Evolutionary conservation across 805 yeast genomes (phyloP).

Genomic region (Candida nonsorbophila): DNA sequence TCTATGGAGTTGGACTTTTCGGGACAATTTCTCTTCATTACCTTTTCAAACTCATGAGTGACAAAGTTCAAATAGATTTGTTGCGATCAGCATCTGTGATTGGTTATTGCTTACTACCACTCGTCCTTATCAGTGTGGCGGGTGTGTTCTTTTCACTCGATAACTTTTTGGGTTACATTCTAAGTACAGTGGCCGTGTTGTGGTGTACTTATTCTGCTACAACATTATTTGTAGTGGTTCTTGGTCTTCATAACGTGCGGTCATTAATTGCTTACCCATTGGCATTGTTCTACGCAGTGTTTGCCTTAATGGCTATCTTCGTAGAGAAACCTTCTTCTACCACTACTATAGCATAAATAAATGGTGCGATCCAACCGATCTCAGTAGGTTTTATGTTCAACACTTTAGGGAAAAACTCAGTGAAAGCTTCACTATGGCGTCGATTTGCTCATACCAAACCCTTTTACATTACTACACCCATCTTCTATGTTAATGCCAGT

Average conservation of each 20-base stretch:
- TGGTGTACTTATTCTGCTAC: constrained; percentile 96
- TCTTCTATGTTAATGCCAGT: constrained; percentile 89
- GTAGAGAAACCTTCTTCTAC: constrained; percentile 34
- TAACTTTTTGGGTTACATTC: constrained; percentile 64
- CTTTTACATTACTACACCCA: constrained; percentile 73
- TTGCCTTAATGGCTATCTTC: constrained; percentile 94
- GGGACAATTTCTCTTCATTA: constrained; percentile 84
- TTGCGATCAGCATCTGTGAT: constrained; percentile 82
- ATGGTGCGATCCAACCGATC: neutral
- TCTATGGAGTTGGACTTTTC: constrained; percentile 90
- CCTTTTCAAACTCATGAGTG: constrained; percentile 84
- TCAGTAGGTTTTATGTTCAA: neutral
- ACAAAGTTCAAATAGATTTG: constrained; percentile 48
- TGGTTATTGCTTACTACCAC: constrained; percentile 90
- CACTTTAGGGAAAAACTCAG: neutral
- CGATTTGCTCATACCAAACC: constrained; percentile 13
- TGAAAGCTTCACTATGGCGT: neutral
- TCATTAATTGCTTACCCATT: constrained; percentile 90
- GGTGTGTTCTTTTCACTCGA: constrained; percentile 67
- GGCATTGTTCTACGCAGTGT: constrained; percentile 83
- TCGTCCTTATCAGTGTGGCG: constrained; percentile 70
- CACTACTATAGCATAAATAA: neutral
- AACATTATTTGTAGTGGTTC: constrained; percentile 83
- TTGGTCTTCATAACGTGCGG: constrained; percentile 80
- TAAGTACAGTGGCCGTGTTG: constrained; percentile 61